Evolutionary conservation across 306 rosid species (phyloP).

Genomic region (Psophocarpus tetragonolobus): DNA sequence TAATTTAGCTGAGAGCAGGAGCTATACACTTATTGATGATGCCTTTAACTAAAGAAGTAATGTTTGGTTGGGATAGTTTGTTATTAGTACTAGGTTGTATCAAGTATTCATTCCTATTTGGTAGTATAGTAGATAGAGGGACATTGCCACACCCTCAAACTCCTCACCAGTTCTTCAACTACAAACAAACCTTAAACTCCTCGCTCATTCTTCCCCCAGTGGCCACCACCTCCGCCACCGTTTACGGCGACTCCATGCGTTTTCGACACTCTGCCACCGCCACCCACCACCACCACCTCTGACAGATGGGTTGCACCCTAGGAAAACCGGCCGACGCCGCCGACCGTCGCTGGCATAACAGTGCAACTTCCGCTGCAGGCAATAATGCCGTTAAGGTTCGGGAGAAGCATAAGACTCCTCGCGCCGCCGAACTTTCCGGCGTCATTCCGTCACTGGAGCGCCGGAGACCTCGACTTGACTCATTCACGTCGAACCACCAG

Average conservation of each 20-base stretch:
- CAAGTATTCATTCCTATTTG: background rate
- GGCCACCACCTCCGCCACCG: background rate
- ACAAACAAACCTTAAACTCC: background rate
- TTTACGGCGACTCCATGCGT: constrained; percentile 36
- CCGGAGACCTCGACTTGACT: constrained; percentile 44
- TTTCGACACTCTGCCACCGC: constrained; percentile 14
- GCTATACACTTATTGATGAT: too few species aligned
- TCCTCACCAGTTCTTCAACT: background rate
- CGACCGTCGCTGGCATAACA: constrained; percentile 27
- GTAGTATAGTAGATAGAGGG: background rate
- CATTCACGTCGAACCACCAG: constrained; percentile 40
- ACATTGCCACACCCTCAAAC: constrained; percentile 9
- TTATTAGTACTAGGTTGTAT: background rate
- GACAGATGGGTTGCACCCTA: constrained; percentile 77
- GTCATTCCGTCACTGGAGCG: constrained; percentile 43
- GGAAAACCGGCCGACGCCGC: constrained; percentile 37
- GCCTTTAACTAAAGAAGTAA: background rate
- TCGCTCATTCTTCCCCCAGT: constrained; percentile 14
- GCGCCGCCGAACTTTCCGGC: constrained; percentile 39
- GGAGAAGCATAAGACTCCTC: constrained; percentile 34
- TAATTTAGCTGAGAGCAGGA: too few species aligned
- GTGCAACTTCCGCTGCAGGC: constrained; percentile 7
- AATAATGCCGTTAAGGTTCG: constrained; percentile 26
- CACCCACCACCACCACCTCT: constrained; percentile 19
- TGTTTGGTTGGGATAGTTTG: background rate